phyloP scores from a whole-genome alignment of 1,284 basidiomycete genomes.

The Serendipita sp. region DNA sequence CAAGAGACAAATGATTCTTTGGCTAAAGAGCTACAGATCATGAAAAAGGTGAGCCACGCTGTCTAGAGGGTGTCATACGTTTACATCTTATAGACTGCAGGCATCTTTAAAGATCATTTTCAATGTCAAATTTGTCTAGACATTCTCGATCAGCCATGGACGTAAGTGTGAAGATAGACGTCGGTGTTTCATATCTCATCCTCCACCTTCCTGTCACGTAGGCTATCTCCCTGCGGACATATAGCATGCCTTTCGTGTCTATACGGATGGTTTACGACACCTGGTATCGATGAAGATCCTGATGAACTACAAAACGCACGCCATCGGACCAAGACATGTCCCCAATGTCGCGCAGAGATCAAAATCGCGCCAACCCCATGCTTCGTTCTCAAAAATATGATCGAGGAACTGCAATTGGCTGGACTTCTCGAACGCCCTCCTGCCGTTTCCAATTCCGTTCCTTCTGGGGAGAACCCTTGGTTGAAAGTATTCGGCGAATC shows the following conservation, averaged over 20 bases:
- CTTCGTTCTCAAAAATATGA: not conserved
- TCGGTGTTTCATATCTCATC: too few relatives aligned
- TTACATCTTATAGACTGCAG: not conserved
- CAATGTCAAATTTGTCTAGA: not conserved
- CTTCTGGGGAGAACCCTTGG: not conserved
- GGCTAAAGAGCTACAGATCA: too few relatives aligned
- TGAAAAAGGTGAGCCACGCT: too few relatives aligned
- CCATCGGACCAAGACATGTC: not conserved
- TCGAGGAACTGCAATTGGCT: not conserved
- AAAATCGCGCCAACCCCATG: not conserved
- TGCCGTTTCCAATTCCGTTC: not conserved
- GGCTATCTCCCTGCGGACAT: not conserved
- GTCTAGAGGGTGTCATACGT: not conserved
- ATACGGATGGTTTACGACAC: not conserved
- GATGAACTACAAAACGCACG: not conserved
- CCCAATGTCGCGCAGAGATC: not conserved
- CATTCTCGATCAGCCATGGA: not conserved
- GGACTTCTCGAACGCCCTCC: not conserved
- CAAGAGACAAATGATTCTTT: too few relatives aligned
- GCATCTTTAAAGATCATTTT: not conserved
- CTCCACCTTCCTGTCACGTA: not conserved
- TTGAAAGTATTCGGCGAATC: not conserved
- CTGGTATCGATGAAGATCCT: not conserved
- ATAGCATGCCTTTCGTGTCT: not conserved
- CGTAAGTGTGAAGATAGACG: not conserved